Evolutionary conservation across 768 basidiomycete genomes (phyloP), one percentile per base, ranked within the genome.

Genomic region (Pleurotus tuoliensis): DNA sequence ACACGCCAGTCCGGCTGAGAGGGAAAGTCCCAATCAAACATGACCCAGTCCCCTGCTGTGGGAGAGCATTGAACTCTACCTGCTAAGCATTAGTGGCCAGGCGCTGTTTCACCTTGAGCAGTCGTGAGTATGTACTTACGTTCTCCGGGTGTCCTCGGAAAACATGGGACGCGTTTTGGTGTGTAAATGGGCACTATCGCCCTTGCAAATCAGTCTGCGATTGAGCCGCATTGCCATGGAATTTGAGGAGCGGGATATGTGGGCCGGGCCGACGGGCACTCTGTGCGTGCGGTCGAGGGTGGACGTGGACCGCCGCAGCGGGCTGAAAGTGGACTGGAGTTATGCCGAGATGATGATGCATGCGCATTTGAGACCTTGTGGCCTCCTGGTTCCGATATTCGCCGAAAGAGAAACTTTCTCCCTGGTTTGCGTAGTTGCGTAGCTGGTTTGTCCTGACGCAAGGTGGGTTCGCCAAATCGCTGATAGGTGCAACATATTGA

Each of bases 261-360:
- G 16, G 20, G 43, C 43, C n/a, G 43, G 43, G 20, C n/a, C 20
- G 43, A 22, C 22, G 20, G 27, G 46, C 20, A 16, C 6, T 16
- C 5, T 22, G 20, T 20, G 46, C 46, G 46, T 24, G 46, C 27
- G 20, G 46, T 24, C 13, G 18, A 18, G 46, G 48, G 20, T 34
- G 48, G 27, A 12, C 18, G 48, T 50, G 48, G 48, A n/a, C 27
- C 16, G 48, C 48, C 48, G 48, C 30, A 47, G 46, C 20, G n/a
- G 46, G 46, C 20, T 22, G 13, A 18, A 11, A n/a, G 13, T 50
- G 48, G 48, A 34, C 15, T 49, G 48, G 37, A 38, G 27, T 30
- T 50, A 50, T 50, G 48, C 48, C 48, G 48, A 50, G 48, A 15
- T 50, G 48, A 47, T 25, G 46, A 47, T 16, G 46, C 15, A 47